phyloP scores from a whole-genome alignment of 129 eudicot species.

The Mikania micrantha region DNA sequence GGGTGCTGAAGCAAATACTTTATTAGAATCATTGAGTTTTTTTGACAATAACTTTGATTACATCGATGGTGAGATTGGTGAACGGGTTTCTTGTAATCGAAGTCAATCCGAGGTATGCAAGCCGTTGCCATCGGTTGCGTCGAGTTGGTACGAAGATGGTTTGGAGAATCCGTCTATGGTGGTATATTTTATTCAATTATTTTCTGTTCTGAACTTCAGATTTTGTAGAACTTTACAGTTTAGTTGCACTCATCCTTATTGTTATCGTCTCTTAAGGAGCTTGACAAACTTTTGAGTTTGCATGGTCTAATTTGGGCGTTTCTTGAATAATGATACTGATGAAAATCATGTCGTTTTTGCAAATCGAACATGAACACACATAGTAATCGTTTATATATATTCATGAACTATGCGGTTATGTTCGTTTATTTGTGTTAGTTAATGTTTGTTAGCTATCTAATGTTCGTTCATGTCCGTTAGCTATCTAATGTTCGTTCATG shows the following conservation, averaged over 20 bases:
- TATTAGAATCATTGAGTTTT: neutral
- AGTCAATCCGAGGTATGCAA: neutral
- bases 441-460: no score
- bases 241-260: neutral
- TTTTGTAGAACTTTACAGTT: neutral
- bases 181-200: slow-evolving; percentile 15
- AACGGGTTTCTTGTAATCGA: slow-evolving; percentile 14
- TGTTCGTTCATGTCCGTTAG: no score
- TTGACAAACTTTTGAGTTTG: neutral
- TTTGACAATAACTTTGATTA: neutral
- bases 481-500: no score
- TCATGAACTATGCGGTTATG: no score
- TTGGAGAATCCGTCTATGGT: slow-evolving; percentile 28
- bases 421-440: no score
- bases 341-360: neutral
- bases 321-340: neutral
- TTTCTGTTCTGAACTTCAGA: neutral
- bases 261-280: neutral
- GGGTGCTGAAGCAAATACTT: slow-evolving; percentile 1
- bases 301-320: neutral
- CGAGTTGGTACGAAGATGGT: slow-evolving; percentile 16
- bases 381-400: no score
- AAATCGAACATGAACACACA: no score
- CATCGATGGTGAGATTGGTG: slow-evolving; percentile 17
- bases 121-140: slow-evolving; percentile 11